Conservation (phyloP, 2,329 filamentous ascomycete genomes). For the Cercospora sp. region DNA sequence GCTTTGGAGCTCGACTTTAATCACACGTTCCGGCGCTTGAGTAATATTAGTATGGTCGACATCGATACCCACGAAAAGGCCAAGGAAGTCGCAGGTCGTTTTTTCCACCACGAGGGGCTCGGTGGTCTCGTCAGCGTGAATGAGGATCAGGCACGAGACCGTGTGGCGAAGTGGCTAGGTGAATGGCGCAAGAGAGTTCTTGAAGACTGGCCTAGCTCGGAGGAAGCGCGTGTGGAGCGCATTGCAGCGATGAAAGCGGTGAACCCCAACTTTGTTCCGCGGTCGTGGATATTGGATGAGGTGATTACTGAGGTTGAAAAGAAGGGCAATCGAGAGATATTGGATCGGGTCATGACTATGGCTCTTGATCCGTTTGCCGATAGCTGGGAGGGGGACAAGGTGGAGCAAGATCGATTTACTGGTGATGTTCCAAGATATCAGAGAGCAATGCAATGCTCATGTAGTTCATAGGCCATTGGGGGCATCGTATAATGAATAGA, state of each 20-base stretch:
- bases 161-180: slow-evolving; percentile 77
- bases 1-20: slow-evolving; percentile 86
- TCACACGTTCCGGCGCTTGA: slow-evolving; percentile 84
- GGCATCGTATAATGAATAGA: background rate
- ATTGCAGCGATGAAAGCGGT: slow-evolving; percentile 74
- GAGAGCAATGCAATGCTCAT: slow-evolving; percentile 89
- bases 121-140: slow-evolving; percentile 55
- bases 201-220: slow-evolving; percentile 70
- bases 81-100: slow-evolving; percentile 64
- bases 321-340: slow-evolving; percentile 74
- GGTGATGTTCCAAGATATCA: slow-evolving; percentile 78
- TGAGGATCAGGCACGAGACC: slow-evolving; percentile 64
- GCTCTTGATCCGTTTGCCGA: slow-evolving; percentile 82
- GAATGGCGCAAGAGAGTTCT: slow-evolving; percentile 70
- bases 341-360: slow-evolving; percentile 79
- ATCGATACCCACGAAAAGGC: slow-evolving; percentile 65
- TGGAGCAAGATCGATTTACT: slow-evolving; percentile 79
- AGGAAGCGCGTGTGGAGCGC: slow-evolving; percentile 60
- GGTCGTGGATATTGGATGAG: slow-evolving; percentile 91
- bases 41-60: slow-evolving; percentile 60
- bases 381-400: slow-evolving; percentile 63
- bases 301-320: slow-evolving; percentile 87
- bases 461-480: slow-evolving; percentile 66
- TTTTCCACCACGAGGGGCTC: slow-evolving; percentile 77
- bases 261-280: slow-evolving; percentile 90